phyloP scores from a whole-genome alignment of 192 early-diverging fungal species.

The Dispira simplex region DNA sequence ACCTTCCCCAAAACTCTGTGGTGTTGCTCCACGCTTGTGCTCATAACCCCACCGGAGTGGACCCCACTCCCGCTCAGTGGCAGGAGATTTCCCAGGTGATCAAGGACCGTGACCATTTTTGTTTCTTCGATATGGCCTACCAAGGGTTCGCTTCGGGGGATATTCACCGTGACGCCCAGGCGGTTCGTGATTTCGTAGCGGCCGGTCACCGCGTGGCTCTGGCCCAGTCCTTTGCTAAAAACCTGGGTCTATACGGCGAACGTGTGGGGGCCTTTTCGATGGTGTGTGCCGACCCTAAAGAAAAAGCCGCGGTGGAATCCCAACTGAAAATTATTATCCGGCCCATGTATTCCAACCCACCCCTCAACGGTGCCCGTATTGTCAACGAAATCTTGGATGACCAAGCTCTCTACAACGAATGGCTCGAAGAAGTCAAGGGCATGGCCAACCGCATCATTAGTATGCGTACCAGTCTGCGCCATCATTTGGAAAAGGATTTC shows the following conservation, averaged over 20 bases:
- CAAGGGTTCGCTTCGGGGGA: slow-evolving; percentile 98
- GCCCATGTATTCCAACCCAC: slow-evolving; percentile 98
- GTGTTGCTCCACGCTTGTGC: slow-evolving; percentile 96
- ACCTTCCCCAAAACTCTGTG: slow-evolving; percentile 72
- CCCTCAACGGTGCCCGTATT: slow-evolving; percentile 87
- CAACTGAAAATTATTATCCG: slow-evolving; percentile 95
- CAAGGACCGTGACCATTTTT: slow-evolving; percentile 65
- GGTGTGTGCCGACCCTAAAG: slow-evolving; percentile 52
- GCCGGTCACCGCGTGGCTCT: slow-evolving; percentile 61
- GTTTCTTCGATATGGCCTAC: slow-evolving; percentile 99
- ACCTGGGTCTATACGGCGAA: slow-evolving; percentile 98
- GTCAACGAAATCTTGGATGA: slow-evolving; percentile 73
- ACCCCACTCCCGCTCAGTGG: slow-evolving; percentile 91
- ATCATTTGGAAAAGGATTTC: slow-evolving; percentile 69
- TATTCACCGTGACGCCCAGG: slow-evolving; percentile 76
- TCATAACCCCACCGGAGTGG: slow-evolving; percentile 99
- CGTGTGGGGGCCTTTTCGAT: slow-evolving; percentile 86
- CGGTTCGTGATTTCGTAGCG: slow-evolving; percentile 83
- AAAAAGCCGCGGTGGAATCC: slow-evolving; percentile 68
- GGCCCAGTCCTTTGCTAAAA: slow-evolving; percentile 97
- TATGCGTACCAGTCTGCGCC: slow-evolving; percentile 69
- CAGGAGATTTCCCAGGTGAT: slow-evolving; percentile 62
- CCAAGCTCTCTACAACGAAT: slow-evolving; percentile 60
- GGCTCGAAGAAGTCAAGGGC: slow-evolving; percentile 80
- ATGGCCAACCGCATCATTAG: slow-evolving; percentile 96